Evolutionary conservation across 805 yeast genomes (phyloP), one percentile per base, ranked within the genome.

Genomic region (Teunomyces stri): DNA sequence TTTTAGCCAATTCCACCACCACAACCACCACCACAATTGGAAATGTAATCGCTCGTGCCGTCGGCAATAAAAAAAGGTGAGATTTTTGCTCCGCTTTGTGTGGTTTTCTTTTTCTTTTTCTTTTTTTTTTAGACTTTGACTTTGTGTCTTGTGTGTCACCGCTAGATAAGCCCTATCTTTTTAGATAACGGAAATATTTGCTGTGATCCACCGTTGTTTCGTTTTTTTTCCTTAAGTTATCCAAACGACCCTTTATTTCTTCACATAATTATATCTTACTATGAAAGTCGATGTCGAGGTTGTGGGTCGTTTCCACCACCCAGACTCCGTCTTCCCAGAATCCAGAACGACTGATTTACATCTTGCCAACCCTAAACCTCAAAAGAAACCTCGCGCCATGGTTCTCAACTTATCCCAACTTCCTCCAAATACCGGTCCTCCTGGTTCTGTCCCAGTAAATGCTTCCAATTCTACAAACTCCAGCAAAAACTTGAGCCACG

Each of bases 401-500:
- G 35, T 51, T 25, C 53, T 57, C 34, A 54, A 54, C 46, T 47
- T 54, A 11, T 50, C 56, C 11, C 42, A 46, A 6, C 58, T 66
- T 28, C 72, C 72, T n/a, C 69, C 71, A 11, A 64, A 66, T 51
- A 65, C 70, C 1, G 72, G 72, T 2, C 70, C 69, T 5, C 64
- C 71, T 4, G 70, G 68, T 1, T 54, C 69, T 2, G 58, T 59
- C 13, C 21, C 59, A 21, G 52, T 48, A 38, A 46, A 41, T 37
- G 50, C 56, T 30, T 28, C 45, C 27, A 51, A 53, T 6, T 35
- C 35, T 31, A 22, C 55, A 22, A 41, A 28, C 15, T 42, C 55
- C 28, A 48, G 31, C 54, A 66, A 69, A 71, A 89, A 87, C 59
- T 77, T 89, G 40, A 84, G 95, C 41, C 99, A 92, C 66, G 98